phyloP scores from a whole-genome alignment of 2,329 filamentous ascomycete genomes.

The Trichoderma endophyticum region DNA sequence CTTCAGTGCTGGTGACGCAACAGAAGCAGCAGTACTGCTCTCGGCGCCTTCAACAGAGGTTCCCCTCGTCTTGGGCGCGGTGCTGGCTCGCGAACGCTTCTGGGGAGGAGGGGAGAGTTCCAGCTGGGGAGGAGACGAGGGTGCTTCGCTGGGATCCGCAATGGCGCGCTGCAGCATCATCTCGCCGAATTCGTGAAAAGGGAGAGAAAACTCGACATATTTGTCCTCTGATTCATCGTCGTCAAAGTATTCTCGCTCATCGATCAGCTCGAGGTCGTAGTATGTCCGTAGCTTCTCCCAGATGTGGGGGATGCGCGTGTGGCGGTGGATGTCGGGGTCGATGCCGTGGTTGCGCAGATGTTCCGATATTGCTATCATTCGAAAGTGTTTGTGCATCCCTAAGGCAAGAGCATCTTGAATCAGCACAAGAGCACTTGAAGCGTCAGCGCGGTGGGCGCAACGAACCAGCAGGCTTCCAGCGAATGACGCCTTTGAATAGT shows the following conservation, averaged over 20 bases:
- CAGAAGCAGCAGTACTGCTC: constrained; percentile 39
- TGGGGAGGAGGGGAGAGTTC: constrained; percentile 39
- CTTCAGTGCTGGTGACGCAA: constrained; percentile 35
- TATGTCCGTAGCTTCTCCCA: constrained; percentile 82
- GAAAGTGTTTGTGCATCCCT: constrained; percentile 90
- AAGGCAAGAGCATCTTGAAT: constrained; percentile 1
- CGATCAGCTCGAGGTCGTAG: constrained; percentile 82
- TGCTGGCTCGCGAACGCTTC: constrained; percentile 46
- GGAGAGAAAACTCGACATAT: constrained; percentile 66
- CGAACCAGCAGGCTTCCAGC: constrained; percentile 91
- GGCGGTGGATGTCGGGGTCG: constrained; percentile 64
- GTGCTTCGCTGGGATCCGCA: constrained; percentile 46
- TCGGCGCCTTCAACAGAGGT: constrained; percentile 49
- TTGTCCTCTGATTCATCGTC: constrained; percentile 57
- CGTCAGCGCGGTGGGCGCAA: neutral
- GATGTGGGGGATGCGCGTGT: constrained; percentile 86
- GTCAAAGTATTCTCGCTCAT: constrained; percentile 74
- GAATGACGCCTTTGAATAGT: constrained; percentile 86
- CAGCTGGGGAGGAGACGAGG: constrained; percentile 45
- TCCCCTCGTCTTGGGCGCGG: constrained; percentile 35
- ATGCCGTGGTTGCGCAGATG: constrained; percentile 77
- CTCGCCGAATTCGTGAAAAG: constrained; percentile 44
- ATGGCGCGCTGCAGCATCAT: constrained; percentile 45
- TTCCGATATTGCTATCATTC: constrained; percentile 82
- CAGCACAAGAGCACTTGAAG: neutral